Evolutionary conservation across 148 eudicot species (phyloP), one percentile per base, ranked within the genome.

Genomic region (Heliamphora exappendiculata): DNA sequence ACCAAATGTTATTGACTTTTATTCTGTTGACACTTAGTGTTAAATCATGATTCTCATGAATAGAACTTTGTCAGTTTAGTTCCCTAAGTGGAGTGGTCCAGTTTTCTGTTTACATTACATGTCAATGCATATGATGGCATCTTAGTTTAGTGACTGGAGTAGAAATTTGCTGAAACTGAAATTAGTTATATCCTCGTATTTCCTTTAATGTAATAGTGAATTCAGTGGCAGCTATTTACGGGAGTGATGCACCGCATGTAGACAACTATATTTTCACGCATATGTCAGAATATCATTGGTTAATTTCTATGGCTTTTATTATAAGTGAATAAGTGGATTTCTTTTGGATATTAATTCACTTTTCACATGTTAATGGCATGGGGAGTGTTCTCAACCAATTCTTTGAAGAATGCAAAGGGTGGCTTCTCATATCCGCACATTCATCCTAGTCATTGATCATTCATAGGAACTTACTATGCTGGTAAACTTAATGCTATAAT

Each of bases 1-100:
- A 92, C 78, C 36, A 10, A 34, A 50, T 51, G n/a, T 51, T 20
- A 14, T 65, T 39, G 42, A 44, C 41, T 19, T 76, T 57, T 42
- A 47, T 13, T 59, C 16, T 41, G 2, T 59, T 73, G 66, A 22
- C 29, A 57, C 24, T 4, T 39, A n/a, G 16, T 37, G 22, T n/a
- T n/a, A n/a, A n/a, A 45, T 65, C 6, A 14, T 69, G 59, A 50
- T 9, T 70, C n/a, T n/a, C 36, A 51, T 33, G 29, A n/a, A n/a
- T 5, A 51, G 33, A 28, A 36, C 26, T 71, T 71, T 71, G 74
- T 44, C 42, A 33, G 60, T 69, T 28, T 69, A 45, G 39, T 28
- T 68, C 55, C 31, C 29, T 47, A 37, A 2, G 54, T 69, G 37
- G 17, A 69, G 13, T 29, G 72, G 57, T 47, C 37, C 70, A 66